Evolutionary conservation across 768 basidiomycete species (phyloP), one percentile per base, ranked within the genome.

Genomic region (Cyathus striatus): DNA sequence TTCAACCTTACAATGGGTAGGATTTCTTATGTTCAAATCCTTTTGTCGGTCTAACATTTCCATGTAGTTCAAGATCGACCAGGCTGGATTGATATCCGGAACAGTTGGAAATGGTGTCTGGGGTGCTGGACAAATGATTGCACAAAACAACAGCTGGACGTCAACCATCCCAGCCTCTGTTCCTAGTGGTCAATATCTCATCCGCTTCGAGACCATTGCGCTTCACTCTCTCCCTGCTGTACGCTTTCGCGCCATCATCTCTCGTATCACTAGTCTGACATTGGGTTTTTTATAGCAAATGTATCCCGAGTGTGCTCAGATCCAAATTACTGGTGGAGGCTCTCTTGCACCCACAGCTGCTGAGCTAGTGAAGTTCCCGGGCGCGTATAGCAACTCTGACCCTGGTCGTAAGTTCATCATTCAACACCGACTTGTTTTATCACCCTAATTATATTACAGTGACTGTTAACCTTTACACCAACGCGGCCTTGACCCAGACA

Each of bases 301-400:
- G 59, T 88, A 88, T 54, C 81, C 83, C 1, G 78, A 82, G 53
- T 72, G 72, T 41, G 72, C 72, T 12, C 72, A 73, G 49, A 57
- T 72, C 20, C 44, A 50, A 22, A 70, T 74, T 44, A 66, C 64
- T n/a, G 66, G 64, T 22, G 68, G 70, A 23, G 72, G 72, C 5
- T 60, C 47, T 42, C 49, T 60, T 7, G 63, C 63, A 2, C 72
- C 72, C 1, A 65, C 67, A 2, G 40, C 62, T 16, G 61, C 59
- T 23, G 65, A 79, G 47, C 74, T 76, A 34, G 71, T 74, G 20
- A 58, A 60, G 4, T 72, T 73, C 66, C 72, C 72, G n/a, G 72
- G 70, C 16, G 72, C 54, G 2, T 74, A 74, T 54, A 65, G 60
- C 27, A 61, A 59, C 40, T 59, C 55, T 23, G 70, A 74, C 50